Conservation (phyloP, 2,329 filamentous ascomycete genomes). For the Sphaerulina populicola region DNA sequence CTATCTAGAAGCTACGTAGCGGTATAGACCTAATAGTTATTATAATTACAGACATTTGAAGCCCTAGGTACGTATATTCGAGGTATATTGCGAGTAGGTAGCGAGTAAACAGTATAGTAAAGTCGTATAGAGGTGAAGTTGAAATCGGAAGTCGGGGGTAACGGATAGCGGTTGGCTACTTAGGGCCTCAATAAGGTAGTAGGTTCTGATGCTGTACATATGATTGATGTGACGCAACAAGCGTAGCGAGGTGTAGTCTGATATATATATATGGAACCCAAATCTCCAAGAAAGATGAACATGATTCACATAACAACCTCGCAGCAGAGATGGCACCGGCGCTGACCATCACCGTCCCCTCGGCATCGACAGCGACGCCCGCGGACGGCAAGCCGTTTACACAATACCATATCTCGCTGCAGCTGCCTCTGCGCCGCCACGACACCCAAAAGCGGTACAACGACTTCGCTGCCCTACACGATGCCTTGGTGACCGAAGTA, state of each 20-base stretch:
- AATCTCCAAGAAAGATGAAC: not conserved
- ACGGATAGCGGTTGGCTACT: too few relatives aligned
- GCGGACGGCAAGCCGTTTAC: constrained; percentile 59
- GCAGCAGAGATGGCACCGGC: constrained; percentile 35
- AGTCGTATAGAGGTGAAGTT: too few relatives aligned
- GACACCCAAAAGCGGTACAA: constrained; percentile 75
- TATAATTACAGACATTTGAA: too few relatives aligned
- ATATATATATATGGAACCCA: not conserved
- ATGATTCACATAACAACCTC: not conserved
- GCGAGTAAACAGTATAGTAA: too few relatives aligned
- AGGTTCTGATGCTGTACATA: not conserved
- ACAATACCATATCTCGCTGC: constrained; percentile 68
- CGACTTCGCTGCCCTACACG: constrained; percentile 63
- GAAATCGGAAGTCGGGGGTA: too few relatives aligned
- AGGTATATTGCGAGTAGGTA: too few relatives aligned
- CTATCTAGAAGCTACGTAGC: too few relatives aligned
- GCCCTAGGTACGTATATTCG: too few relatives aligned
- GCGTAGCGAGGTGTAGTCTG: not conserved
- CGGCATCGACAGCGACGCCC: constrained; percentile 43
- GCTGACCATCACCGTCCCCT: constrained; percentile 42
- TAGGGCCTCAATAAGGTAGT: too few relatives aligned
- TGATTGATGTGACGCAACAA: not conserved
- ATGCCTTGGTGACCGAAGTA: constrained; percentile 51
- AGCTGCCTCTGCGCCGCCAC: constrained; percentile 66
- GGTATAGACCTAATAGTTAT: too few relatives aligned